These are phyloP conservation scores for Nicotiana paniculata DNA, from an alignment of 257 asterid species.

Conservation along the genomic window DNA sequence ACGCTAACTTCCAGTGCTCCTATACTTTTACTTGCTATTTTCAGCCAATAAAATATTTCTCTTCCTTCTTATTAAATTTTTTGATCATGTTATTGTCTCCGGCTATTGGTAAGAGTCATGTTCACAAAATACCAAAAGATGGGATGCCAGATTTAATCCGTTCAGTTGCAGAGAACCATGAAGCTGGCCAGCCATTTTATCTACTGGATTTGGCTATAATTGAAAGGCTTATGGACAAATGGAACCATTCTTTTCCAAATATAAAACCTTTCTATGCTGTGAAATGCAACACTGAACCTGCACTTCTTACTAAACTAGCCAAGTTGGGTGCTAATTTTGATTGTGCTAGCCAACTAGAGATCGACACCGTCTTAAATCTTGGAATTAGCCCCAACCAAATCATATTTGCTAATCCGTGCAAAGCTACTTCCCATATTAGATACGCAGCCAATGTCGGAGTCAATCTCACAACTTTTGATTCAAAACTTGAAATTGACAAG, in stretches of 20 bases:
- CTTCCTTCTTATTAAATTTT: neutral
- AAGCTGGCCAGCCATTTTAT: neutral
- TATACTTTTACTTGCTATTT: neutral
- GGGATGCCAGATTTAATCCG: neutral
- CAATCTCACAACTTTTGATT: constrained; percentile 10
- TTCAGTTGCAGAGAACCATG: neutral
- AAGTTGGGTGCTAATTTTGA: constrained; percentile 5
- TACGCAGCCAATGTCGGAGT: neutral
- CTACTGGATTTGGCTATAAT: neutral
- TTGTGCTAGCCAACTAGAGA: constrained; percentile 10
- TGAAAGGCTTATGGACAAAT: neutral
- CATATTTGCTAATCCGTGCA: constrained; percentile 7
- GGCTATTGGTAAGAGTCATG: neutral
- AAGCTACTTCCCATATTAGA: neutral
- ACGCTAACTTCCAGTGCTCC: neutral
- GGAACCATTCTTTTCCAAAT: neutral
- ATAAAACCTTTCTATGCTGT: constrained; percentile 9
- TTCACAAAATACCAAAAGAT: neutral
- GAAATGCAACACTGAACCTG: constrained; percentile 8
- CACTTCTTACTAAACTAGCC: neutral
- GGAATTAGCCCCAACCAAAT: neutral
- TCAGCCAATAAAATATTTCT: neutral
- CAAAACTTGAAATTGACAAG: constrained; percentile 6
- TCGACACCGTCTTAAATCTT: neutral
- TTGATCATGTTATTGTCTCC: neutral